Percentiles rank a stretch among this genome's conserved stretches.
These are phyloP conservation scores for Rhododendron henanense DNA, from an alignment of 148 eudicot species.

Conservation along the genomic window DNA sequence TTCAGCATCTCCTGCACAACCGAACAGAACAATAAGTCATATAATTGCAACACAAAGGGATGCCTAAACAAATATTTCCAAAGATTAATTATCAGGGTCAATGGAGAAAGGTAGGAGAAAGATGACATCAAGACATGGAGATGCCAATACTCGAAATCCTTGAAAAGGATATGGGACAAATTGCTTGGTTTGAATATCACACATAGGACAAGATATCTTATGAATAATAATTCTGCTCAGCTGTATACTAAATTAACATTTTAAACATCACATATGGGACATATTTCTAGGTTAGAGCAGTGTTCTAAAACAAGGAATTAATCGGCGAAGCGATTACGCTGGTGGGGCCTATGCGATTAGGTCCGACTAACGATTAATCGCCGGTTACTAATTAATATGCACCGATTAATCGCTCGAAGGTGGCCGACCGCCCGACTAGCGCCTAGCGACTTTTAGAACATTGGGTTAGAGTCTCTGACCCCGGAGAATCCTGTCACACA, in stretches of 20 bases:
- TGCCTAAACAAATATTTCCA: not conserved
- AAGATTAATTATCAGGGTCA: not conserved
- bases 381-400: no score
- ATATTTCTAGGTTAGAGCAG: not conserved
- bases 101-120: not conserved
- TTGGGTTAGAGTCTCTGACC: not conserved
- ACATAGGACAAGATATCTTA: not conserved
- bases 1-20: constrained; percentile 79
- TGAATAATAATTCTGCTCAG: not conserved
- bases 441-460: no score
- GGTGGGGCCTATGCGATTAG: no score
- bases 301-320: no score
- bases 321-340: no score
- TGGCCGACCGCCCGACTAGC: no score
- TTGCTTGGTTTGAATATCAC: not conserved
- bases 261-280: not conserved
- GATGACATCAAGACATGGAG: not conserved
- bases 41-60: not conserved
- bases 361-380: no score
- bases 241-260: not conserved
- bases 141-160: not conserved
- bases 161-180: not conserved
- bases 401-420: no score
- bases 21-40: not conserved
- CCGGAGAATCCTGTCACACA: not conserved